phyloP scores from a whole-genome alignment of 805 yeast species.

The Pichia insulana region DNA sequence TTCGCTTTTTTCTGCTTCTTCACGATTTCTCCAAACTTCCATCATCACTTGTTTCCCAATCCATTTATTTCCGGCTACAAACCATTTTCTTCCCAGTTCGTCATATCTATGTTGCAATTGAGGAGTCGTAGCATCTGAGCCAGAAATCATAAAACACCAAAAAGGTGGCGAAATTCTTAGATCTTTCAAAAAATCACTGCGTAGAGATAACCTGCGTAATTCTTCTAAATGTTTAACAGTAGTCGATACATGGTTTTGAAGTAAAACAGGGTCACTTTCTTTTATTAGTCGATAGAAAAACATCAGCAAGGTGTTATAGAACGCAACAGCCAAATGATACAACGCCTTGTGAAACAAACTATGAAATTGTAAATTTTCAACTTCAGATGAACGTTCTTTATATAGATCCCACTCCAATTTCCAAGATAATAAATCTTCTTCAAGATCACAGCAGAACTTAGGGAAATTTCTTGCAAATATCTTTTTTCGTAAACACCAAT shows the following conservation, averaged over 20 bases:
- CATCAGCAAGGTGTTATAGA: constrained; percentile 36
- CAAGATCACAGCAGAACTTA: constrained; percentile 44
- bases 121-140: constrained; percentile 30
- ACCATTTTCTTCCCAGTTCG: constrained; percentile 26
- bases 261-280: constrained; percentile 28
- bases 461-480: constrained; percentile 48
- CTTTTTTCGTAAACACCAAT: constrained; percentile 34
- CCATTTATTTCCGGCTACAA: constrained; percentile 38
- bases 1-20: constrained; percentile 3
- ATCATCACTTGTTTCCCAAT: constrained; percentile 44
- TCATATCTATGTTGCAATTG: constrained; percentile 28
- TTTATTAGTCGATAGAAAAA: constrained; percentile 41
- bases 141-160: constrained; percentile 41
- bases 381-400: constrained; percentile 11
- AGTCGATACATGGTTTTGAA: constrained; percentile 29
- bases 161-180: constrained; percentile 33
- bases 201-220: constrained; percentile 17
- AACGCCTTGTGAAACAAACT: constrained; percentile 34
- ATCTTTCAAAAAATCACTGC: constrained; percentile 15
- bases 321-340: constrained; percentile 30
- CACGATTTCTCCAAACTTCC: constrained; percentile 40
- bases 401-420: constrained; percentile 36
- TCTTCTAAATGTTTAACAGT: constrained; percentile 31
- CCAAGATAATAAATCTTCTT: constrained; percentile 43
- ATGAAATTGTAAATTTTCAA: constrained; percentile 21